A percentile compares a stretch with the other conserved stretches of the same genome.
Evolutionary conservation across 2,329 filamentous ascomycete species (phyloP).

Genomic region (Penicillium aurantiogriseum): DNA sequence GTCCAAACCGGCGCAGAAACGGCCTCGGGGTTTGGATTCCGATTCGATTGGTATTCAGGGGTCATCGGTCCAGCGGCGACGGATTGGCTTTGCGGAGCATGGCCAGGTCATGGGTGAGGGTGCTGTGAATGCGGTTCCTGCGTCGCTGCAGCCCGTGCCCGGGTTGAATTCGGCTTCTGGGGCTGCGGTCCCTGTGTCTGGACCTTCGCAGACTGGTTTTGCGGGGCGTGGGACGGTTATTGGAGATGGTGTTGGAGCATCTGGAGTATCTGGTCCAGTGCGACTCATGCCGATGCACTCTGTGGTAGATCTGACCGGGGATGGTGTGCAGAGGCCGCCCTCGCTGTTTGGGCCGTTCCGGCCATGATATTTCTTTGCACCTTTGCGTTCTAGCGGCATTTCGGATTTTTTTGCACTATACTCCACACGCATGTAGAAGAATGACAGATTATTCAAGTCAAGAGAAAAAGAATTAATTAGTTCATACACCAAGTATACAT

Average conservation of each 20-base stretch:
- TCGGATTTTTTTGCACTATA: not conserved
- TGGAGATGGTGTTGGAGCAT: not conserved
- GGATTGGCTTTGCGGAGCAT: conserved; percentile 12
- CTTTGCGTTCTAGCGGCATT: not conserved
- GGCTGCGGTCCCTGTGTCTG: not conserved
- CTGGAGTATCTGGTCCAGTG: not conserved
- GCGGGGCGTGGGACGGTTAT: not conserved
- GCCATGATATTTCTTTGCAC: not conserved
- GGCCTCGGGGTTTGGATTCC: not conserved
- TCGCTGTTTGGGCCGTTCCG: conserved; percentile 5
- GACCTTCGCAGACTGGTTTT: not conserved
- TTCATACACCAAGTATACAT: not conserved
- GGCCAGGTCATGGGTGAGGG: not conserved
- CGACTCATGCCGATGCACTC: not conserved
- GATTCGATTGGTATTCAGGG: not conserved
- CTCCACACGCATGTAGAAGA: not conserved
- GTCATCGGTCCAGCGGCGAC: not conserved
- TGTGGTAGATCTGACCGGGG: not conserved
- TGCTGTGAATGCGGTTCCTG: not conserved
- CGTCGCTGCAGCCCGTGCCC: not conserved
- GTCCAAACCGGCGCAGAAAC: not conserved
- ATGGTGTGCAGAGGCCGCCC: not conserved
- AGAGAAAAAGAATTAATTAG: not conserved
- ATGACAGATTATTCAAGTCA: not conserved
- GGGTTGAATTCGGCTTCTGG: not conserved